Evolutionary conservation across 2,329 filamentous ascomycete genomes (phyloP).

Genomic region (Sporothrix mexicana): DNA sequence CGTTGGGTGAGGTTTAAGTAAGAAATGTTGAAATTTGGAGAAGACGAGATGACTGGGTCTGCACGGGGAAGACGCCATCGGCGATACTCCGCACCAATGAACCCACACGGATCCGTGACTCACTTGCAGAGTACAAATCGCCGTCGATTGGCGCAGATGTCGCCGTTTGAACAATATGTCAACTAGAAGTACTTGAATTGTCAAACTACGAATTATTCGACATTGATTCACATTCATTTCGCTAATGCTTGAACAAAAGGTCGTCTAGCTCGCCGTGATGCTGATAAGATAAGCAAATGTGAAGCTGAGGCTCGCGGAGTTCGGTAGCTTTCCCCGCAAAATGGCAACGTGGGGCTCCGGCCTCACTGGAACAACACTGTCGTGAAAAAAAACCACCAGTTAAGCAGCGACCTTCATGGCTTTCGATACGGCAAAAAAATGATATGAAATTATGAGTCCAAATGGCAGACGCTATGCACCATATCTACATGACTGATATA

Average conservation of each 20-base stretch:
- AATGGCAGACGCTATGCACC: too few relatives aligned
- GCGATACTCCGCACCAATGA: constrained; percentile 2
- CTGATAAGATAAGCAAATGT: not conserved
- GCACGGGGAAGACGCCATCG: not conserved
- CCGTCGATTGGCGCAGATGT: not conserved
- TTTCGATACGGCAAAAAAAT: too few relatives aligned
- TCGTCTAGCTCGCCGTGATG: not conserved
- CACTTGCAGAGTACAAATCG: not conserved
- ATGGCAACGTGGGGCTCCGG: not conserved
- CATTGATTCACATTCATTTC: too few relatives aligned
- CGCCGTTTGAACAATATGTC: not conserved
- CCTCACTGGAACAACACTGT: too few relatives aligned
- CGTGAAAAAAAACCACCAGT: too few relatives aligned
- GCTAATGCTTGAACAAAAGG: too few relatives aligned
- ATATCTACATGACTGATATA: too few relatives aligned
- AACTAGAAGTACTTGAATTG: too few relatives aligned
- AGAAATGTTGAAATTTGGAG: not conserved
- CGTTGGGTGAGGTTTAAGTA: not conserved
- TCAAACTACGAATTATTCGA: too few relatives aligned
- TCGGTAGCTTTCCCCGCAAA: not conserved
- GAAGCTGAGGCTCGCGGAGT: not conserved
- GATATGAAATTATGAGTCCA: too few relatives aligned
- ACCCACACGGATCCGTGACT: not conserved
- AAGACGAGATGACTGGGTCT: not conserved
- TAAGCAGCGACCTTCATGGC: too few relatives aligned